A percentile compares a stretch with the other conserved stretches of the same genome.
These are phyloP conservation scores for Bruguiera sexangula DNA, from an alignment of 345 rosid species.

Conservation along the genomic window DNA sequence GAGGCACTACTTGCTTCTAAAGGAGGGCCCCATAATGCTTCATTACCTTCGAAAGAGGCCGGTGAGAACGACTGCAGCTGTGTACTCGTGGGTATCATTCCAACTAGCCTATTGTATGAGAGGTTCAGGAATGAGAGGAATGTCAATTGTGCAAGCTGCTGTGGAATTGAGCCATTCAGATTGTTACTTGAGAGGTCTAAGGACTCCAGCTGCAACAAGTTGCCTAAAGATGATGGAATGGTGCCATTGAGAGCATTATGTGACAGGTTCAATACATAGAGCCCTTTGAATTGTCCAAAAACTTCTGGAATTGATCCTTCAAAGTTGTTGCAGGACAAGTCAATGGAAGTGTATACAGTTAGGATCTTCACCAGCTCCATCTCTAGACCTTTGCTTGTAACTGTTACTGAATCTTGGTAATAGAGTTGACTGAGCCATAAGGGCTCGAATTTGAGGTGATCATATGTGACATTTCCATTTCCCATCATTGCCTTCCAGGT, in stretches of 20 bases:
- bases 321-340: no score
- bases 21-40: neutral
- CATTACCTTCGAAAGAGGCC: neutral
- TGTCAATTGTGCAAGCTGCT: no score
- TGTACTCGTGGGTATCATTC: neutral
- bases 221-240: no score
- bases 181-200: no score
- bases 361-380: slow-evolving; percentile 39
- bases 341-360: slow-evolving; percentile 26
- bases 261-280: no score
- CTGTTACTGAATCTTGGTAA: slow-evolving; percentile 29
- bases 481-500: slow-evolving; percentile 34
- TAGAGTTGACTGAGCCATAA: neutral
- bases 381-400: slow-evolving; percentile 39
- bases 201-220: no score
- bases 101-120: neutral
- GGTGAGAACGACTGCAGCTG: neutral
- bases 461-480: neutral
- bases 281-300: no score
- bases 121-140: neutral
- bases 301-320: no score
- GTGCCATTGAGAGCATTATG: no score
- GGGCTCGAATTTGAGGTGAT: slow-evolving; percentile 22
- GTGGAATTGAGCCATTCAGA: no score
- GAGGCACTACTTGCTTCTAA: neutral